phyloP scores from a whole-genome alignment of 257 asterid species.

The Anisodus acutangulus region DNA sequence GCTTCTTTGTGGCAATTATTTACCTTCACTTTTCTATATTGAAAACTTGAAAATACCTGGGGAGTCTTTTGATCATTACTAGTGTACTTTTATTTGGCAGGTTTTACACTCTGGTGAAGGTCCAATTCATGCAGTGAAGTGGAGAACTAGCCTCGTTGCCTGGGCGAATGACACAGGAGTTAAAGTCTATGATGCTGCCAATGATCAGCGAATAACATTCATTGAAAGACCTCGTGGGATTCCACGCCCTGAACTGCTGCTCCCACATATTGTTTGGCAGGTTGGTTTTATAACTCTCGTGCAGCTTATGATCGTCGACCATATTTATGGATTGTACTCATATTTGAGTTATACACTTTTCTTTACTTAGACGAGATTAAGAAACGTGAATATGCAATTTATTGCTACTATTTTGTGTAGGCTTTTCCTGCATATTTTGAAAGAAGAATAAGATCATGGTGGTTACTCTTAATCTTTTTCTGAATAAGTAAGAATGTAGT shows the following conservation, averaged over 20 bases:
- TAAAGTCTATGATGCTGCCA: conserved; percentile 95
- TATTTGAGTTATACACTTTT: conserved; percentile 1
- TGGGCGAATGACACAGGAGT: conserved; percentile 99
- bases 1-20: conserved; percentile 29
- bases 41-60: conserved; percentile 25
- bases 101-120: conserved; percentile 99
- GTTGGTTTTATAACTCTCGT: conserved; percentile 44
- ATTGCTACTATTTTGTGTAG: not conserved
- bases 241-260: conserved; percentile 94
- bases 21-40: conserved; percentile 33
- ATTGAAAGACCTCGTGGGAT: conserved; percentile 95
- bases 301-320: conserved; percentile 1
- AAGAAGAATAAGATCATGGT: not conserved
- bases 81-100: conserved; percentile 51
- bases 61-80: conserved; percentile 32
- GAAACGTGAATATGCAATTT: not conserved
- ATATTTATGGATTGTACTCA: conserved; percentile 18
- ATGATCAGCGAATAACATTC: conserved; percentile 88
- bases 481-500: not conserved
- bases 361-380: not conserved
- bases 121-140: conserved; percentile 93
- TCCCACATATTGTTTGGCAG: conserved; percentile 99
- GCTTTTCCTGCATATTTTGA: not conserved
- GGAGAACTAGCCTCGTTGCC: conserved; percentile 92
- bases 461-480: not conserved